A percentile compares a stretch with the other conserved stretches of the same genome.
phyloP scores from a whole-genome alignment of 176 grass and related monocot species.

The sorghum (Sorghum bicolor) region Sorghum_bicolor_NCBIv3 NC_012872.2:63770001-63770500 shows the following conservation, averaged over 20 bases:
- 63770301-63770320: constrained; percentile 43
- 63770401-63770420: constrained; percentile 64
- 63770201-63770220: constrained; percentile 84
- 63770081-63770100: constrained; percentile 70
- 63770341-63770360: constrained; percentile 93
- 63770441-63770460: constrained; percentile 60
- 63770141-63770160: constrained; percentile 55
- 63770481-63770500: constrained; percentile 42
- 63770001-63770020: constrained; percentile 24
- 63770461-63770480: constrained; percentile 47
- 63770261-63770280: constrained; percentile 65
- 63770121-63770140: constrained; percentile 78
- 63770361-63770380: constrained; percentile 63
- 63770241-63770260: constrained; percentile 59
- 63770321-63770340: constrained; percentile 69
- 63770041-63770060: constrained; percentile 93
- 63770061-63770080: constrained; percentile 65
- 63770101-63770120: constrained; percentile 61
- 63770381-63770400: constrained; percentile 50
- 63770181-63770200: constrained; percentile 73
- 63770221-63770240: constrained; percentile 69
- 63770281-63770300: constrained; percentile 43
- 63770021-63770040: constrained; percentile 40
- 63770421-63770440: constrained; percentile 66
- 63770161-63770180: constrained; percentile 53